These are phyloP conservation scores for Pulicaria dysenterica DNA, from an alignment of 129 eudicot species.

Conservation along the genomic window DNA sequence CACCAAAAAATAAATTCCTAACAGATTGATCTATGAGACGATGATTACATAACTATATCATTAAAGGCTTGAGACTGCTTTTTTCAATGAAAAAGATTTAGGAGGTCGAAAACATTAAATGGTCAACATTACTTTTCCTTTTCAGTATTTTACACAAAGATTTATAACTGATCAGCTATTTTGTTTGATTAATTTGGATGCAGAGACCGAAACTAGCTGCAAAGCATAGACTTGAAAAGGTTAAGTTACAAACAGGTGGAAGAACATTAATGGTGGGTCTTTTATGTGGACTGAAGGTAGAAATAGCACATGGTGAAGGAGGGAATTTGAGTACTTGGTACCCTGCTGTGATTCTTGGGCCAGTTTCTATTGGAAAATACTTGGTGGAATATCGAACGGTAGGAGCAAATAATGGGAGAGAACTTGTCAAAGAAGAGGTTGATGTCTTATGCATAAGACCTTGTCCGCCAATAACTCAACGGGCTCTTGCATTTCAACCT, in stretches of 20 bases:
- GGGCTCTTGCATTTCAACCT: conserved; percentile 30
- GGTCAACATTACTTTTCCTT: not conserved
- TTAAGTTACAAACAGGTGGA: conserved; percentile 27
- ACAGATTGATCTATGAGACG: not conserved
- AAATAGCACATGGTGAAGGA: conserved; percentile 51
- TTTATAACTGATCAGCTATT: not conserved
- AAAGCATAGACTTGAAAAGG: conserved; percentile 37
- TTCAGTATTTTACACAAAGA: conserved; percentile 1
- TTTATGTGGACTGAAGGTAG: conserved; percentile 44
- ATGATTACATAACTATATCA: not conserved
- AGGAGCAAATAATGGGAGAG: conserved; percentile 27
- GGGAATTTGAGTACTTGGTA: conserved; percentile 50
- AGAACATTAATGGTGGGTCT: conserved; percentile 20
- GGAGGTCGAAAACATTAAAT: not conserved
- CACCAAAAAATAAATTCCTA: no score
- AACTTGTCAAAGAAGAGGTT: conserved; percentile 55
- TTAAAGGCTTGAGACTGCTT: no score
- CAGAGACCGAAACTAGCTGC: conserved; percentile 43
- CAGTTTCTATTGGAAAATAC: conserved; percentile 37
- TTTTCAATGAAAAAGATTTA: not conserved
- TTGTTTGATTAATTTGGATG: conserved; percentile 28
- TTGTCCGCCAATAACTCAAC: conserved; percentile 46
- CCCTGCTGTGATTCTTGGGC: conserved; percentile 48
- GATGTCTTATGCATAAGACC: conserved; percentile 62
- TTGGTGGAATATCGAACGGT: conserved; percentile 55